Percentiles rank a stretch among this genome's conserved stretches.
Evolutionary conservation across 768 basidiomycete genomes (phyloP).

Genomic region (Leccinellum albellum): DNA sequence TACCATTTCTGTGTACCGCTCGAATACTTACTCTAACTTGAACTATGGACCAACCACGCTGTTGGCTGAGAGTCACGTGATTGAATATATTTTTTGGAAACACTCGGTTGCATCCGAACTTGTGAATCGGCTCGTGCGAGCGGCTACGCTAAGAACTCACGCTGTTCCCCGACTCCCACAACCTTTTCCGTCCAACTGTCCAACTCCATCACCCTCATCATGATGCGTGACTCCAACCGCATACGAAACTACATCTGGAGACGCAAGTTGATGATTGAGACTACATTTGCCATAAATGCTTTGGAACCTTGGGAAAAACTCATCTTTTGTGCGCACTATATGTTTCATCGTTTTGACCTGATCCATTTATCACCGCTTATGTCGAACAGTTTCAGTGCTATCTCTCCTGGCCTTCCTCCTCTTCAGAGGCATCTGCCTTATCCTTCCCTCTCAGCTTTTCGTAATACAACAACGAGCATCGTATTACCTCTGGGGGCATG

Average conservation of each 20-base stretch:
- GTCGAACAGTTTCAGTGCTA: constrained; percentile 37
- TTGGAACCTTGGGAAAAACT: constrained; percentile 70
- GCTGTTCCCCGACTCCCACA: background rate
- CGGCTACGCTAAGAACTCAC: background rate
- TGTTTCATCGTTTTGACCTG: background rate
- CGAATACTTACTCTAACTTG: background rate
- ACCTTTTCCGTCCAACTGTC: background rate
- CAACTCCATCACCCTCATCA: background rate
- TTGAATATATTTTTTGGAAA: background rate
- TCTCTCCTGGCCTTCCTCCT: constrained; percentile 42
- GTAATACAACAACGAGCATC: constrained; percentile 49
- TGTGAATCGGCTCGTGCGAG: background rate
- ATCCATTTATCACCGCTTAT: background rate
- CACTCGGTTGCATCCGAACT: background rate
- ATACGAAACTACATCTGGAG: constrained; percentile 44
- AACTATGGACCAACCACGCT: too few species aligned
- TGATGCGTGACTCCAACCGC: constrained; percentile 15
- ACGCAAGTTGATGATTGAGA: constrained; percentile 52
- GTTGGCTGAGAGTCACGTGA: background rate
- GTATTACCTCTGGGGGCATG: constrained; percentile 63
- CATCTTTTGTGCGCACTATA: constrained; percentile 46
- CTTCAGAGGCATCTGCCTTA: constrained; percentile 48
- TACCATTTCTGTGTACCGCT: background rate
- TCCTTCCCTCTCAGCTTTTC: constrained; percentile 55
- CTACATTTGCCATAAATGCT: constrained; percentile 56